A percentile compares a stretch with the other conserved stretches of the same genome.
Conservation (phyloP, 495 filamentous ascomycete genomes). For the Penicillium psychrofluorescens region DNA sequence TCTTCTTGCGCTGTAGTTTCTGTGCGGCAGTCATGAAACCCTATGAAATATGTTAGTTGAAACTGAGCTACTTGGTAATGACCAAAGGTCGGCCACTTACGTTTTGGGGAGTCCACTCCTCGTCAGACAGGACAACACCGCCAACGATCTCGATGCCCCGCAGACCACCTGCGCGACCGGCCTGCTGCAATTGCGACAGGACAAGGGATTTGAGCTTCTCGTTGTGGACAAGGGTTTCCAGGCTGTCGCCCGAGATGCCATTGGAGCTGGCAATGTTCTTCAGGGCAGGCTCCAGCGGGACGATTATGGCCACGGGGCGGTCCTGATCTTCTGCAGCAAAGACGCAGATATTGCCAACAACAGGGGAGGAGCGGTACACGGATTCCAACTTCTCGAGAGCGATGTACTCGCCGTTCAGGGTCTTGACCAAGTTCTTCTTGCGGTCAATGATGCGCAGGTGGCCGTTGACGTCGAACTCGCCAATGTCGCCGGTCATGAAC, state of each 20-base stretch:
- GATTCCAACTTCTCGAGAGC: conserved; percentile 98
- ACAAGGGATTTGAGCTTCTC: conserved; percentile 72
- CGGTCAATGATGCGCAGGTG: conserved; percentile 87
- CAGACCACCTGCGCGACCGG: conserved; percentile 69
- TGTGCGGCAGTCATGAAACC: conserved; percentile 49
- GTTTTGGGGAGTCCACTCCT: conserved; percentile 97
- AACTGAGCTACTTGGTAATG: not conserved
- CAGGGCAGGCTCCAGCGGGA: conserved; percentile 75
- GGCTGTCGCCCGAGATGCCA: conserved; percentile 57
- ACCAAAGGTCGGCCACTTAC: conserved; percentile 46
- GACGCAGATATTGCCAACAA: conserved; percentile 93
- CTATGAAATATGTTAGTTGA: conserved; percentile 21
- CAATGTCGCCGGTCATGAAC: conserved; percentile 96
- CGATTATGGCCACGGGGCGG: conserved; percentile 91
- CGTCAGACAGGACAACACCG: conserved; percentile 85
- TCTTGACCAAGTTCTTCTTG: conserved; percentile 99
- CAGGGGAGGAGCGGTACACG: conserved; percentile 74
- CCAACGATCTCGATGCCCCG: conserved; percentile 85
- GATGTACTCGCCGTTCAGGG: conserved; percentile 93
- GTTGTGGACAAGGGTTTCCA: conserved; percentile 79
- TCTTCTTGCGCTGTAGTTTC: conserved; percentile 51
- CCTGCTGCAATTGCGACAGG: conserved; percentile 72
- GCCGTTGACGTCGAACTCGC: conserved; percentile 77
- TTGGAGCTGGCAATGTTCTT: conserved; percentile 75
- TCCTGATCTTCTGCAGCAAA: conserved; percentile 74